Percentiles rank a stretch among this genome's conserved stretches.
phyloP scores from a whole-genome alignment of 495 filamentous ascomycete genomes.

The Neurospora sp. region DNA sequence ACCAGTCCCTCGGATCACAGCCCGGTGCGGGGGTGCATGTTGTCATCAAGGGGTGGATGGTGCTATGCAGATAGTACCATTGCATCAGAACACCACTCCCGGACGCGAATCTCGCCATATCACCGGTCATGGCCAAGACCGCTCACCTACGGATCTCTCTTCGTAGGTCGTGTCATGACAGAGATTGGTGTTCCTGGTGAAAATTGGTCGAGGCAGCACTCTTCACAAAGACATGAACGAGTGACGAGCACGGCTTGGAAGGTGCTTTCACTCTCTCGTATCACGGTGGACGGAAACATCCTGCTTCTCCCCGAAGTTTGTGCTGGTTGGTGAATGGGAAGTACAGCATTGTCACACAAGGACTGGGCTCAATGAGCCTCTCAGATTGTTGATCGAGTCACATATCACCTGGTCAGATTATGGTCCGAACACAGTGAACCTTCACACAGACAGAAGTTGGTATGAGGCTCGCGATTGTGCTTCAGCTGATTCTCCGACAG shows the following conservation, averaged over 20 bases:
- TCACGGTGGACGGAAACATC: background rate
- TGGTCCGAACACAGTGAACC: background rate
- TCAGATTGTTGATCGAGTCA: background rate
- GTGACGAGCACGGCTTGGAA: background rate
- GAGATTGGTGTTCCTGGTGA: background rate
- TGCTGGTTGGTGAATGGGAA: background rate
- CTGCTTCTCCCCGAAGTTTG: background rate
- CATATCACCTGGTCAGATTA: background rate
- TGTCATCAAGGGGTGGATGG: conserved; percentile 5
- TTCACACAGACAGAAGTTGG: background rate
- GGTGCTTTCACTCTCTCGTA: background rate
- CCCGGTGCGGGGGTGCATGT: background rate
- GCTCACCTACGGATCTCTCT: background rate
- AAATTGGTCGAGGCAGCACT: background rate
- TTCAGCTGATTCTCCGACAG: background rate
- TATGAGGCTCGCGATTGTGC: background rate
- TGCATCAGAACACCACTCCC: background rate
- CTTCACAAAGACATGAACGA: background rate
- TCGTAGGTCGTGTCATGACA: background rate
- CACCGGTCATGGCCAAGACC: background rate
- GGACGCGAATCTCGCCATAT: background rate
- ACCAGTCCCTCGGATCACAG: background rate
- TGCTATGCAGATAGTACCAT: background rate
- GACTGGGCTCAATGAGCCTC: background rate
- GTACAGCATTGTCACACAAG: background rate